Conservation (phyloP, 306 rosid genomes). For the Rubus parviflorus region DNA sequence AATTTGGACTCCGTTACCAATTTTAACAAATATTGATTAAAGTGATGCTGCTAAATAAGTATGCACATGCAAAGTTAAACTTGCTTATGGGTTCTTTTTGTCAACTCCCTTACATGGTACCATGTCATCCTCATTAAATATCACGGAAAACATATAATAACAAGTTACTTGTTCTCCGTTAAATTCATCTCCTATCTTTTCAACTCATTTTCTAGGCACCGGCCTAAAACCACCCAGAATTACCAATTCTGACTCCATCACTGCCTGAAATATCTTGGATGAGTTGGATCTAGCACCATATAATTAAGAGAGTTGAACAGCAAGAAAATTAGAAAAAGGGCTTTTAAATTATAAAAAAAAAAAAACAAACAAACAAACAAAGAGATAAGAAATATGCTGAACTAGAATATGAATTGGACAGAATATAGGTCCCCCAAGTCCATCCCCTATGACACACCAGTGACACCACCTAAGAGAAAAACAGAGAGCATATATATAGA, state of each 20-base stretch:
- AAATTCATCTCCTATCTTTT: background rate
- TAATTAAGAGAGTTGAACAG: background rate
- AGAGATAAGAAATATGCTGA: background rate
- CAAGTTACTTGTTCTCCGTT: background rate
- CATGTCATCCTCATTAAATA: background rate
- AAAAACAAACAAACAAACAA: background rate
- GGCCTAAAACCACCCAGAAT: background rate
- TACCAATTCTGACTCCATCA: background rate
- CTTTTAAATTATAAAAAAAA: background rate
- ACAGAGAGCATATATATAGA: background rate
- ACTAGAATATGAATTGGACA: background rate
- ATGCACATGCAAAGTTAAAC: conserved; percentile 6
- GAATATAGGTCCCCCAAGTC: background rate
- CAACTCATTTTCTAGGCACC: background rate
- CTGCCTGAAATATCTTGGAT: background rate
- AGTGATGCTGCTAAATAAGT: background rate
- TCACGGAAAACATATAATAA: background rate
- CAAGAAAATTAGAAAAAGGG: background rate
- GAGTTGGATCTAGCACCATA: background rate
- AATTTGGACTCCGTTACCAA: conserved; percentile 1
- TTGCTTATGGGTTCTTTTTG: background rate
- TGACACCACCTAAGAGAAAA: background rate
- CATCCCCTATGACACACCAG: background rate
- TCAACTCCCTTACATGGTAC: background rate
- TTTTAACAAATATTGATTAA: background rate